Conservation (phyloP, 108 stramenopile genomes). For the Conticribra weissflogii region DNA sequence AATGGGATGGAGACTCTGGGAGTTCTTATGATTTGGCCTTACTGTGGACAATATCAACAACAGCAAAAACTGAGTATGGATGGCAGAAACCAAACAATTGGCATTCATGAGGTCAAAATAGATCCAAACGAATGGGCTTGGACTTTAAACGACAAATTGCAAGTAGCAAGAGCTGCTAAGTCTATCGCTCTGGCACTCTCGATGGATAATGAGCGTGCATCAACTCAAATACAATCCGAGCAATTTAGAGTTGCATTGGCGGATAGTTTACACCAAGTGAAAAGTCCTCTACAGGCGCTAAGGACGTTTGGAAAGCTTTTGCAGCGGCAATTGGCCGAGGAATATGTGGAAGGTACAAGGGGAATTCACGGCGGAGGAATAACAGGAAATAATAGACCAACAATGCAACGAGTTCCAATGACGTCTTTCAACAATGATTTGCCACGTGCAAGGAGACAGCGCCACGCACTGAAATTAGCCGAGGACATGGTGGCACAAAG, state of each 20-base stretch:
- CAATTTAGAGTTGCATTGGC: slow-evolving; percentile 63
- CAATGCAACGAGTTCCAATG: slow-evolving; percentile 29
- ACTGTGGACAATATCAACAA: slow-evolving; percentile 10
- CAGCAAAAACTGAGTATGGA: slow-evolving; percentile 16
- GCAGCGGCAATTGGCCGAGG: slow-evolving; percentile 70
- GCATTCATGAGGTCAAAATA: not conserved
- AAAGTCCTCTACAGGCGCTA: slow-evolving; percentile 87
- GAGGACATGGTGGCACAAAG: slow-evolving; percentile 82
- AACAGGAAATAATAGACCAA: slow-evolving; percentile 1
- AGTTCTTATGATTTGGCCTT: slow-evolving; percentile 28
- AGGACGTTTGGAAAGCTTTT: slow-evolving; percentile 84
- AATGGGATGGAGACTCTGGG: slow-evolving; percentile 83
- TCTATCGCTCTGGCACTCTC: slow-evolving; percentile 79
- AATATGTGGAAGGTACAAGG: slow-evolving; percentile 14
- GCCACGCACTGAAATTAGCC: slow-evolving; percentile 63
- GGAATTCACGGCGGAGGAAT: not conserved
- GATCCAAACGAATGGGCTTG: slow-evolving; percentile 39
- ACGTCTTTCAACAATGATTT: slow-evolving; percentile 7
- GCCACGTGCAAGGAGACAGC: slow-evolving; percentile 24
- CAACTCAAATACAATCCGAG: slow-evolving; percentile 54
- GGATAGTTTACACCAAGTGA: slow-evolving; percentile 86
- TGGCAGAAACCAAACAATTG: slow-evolving; percentile 16
- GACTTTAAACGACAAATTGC: slow-evolving; percentile 62
- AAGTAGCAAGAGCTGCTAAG: slow-evolving; percentile 74
- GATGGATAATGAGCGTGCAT: slow-evolving; percentile 76